Evolutionary conservation across 1,284 basidiomycete genomes (phyloP).

Genomic region (Ustilago hordei): DNA sequence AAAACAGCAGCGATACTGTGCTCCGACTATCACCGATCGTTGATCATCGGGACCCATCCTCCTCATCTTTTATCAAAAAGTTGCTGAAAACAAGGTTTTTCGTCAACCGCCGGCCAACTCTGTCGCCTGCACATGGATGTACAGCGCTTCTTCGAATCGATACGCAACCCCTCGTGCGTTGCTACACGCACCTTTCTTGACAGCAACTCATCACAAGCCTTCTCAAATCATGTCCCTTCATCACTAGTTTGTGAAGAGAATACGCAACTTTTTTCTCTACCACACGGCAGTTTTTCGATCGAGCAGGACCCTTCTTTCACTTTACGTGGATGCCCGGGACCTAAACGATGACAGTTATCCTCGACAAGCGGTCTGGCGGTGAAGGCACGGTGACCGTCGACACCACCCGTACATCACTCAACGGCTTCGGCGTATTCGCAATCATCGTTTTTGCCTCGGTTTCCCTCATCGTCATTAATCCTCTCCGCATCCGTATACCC

Average conservation of each 20-base stretch:
- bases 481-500: slow-evolving; percentile 58
- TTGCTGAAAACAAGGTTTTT: not conserved
- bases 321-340: not conserved
- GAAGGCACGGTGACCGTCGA: slow-evolving; percentile 31
- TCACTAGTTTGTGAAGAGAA: not conserved
- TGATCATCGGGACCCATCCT: too few species aligned
- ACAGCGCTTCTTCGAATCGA: not conserved
- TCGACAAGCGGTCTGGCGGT: slow-evolving; percentile 14
- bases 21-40: too few species aligned
- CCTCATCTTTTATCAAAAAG: not conserved
- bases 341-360: slow-evolving; percentile 14
- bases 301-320: not conserved
- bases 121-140: slow-evolving; percentile 3
- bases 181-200: slow-evolving; percentile 2
- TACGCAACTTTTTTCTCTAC: not conserved
- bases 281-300: not conserved
- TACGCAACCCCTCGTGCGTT: not conserved
- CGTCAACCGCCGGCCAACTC: slow-evolving; percentile 10
- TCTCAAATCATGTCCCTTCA: not conserved
- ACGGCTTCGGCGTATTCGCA: slow-evolving; percentile 67
- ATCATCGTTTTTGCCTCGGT: slow-evolving; percentile 66
- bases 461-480: slow-evolving; percentile 63
- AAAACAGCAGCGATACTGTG: too few species aligned
- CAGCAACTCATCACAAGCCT: not conserved
- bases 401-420: slow-evolving; percentile 50